Evolutionary conservation across 768 basidiomycete species (phyloP).

Genomic region (Amanita pallidorosea): DNA sequence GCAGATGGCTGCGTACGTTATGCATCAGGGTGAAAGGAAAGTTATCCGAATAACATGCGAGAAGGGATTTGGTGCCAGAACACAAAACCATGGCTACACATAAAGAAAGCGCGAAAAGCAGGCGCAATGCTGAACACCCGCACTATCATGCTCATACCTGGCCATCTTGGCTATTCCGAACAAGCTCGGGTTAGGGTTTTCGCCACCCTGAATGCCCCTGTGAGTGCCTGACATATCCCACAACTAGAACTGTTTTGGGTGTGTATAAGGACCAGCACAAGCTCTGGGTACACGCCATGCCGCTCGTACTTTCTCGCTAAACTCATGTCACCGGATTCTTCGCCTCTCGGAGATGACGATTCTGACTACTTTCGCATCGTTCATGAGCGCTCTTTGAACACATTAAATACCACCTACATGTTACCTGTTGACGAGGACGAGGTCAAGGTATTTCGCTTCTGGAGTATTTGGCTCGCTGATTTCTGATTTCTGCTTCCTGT

Average conservation of each 20-base stretch:
- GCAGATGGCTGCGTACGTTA: constrained; percentile 30
- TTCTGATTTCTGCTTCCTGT: background rate
- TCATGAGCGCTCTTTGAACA: constrained; percentile 44
- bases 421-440: constrained; percentile 62
- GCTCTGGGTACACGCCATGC: constrained; percentile 10
- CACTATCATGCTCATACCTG: background rate
- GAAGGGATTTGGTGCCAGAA: constrained; percentile 32
- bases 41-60: constrained; percentile 58
- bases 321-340: constrained; percentile 13
- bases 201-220: background rate
- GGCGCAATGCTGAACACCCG: too few species aligned
- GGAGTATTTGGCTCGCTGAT: background rate
- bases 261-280: background rate
- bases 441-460: constrained; percentile 32
- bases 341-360: constrained; percentile 28
- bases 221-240: background rate
- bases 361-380: constrained; percentile 41
- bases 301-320: constrained; percentile 7
- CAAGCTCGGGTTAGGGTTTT: background rate
- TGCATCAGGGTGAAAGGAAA: constrained; percentile 46
- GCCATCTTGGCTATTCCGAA: background rate
- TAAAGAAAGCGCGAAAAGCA: too few species aligned
- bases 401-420: constrained; percentile 44
- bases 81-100: too few species aligned
- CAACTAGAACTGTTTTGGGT: constrained; percentile 1